These are phyloP conservation scores for Penicillium capsulatum DNA, from an alignment of 2,329 filamentous ascomycete species.

Conservation along the genomic window DNA sequence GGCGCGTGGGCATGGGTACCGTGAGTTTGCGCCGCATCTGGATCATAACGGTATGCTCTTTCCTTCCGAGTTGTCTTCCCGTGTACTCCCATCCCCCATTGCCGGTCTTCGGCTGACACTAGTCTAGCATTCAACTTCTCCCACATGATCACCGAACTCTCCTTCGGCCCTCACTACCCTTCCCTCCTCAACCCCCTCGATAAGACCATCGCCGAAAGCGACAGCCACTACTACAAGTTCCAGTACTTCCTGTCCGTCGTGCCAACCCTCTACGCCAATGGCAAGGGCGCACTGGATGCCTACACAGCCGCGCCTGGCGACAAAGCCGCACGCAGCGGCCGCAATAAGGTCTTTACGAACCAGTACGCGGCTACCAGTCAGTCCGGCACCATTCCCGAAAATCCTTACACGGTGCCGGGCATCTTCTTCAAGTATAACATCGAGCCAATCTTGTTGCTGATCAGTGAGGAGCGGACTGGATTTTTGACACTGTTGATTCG, in stretches of 20 bases:
- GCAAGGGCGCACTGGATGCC: constrained; percentile 40
- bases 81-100: constrained; percentile 1
- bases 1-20: constrained; percentile 90
- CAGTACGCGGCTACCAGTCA: constrained; percentile 97
- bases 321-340: constrained; percentile 32
- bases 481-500: constrained; percentile 72
- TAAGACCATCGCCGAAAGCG: constrained; percentile 74
- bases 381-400: constrained; percentile 60
- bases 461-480: constrained; percentile 75
- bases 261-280: constrained; percentile 82
- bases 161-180: constrained; percentile 95
- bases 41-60: constrained; percentile 67
- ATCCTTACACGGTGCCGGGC: constrained; percentile 63
- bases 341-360: constrained; percentile 70
- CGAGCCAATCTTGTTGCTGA: constrained; percentile 83
- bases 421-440: constrained; percentile 99
- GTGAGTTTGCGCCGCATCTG: constrained; percentile 72
- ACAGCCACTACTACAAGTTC: constrained; percentile 83
- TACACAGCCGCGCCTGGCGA: constrained; percentile 33
- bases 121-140: constrained; percentile 87
- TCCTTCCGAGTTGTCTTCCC: neutral
- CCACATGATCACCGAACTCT: constrained; percentile 91
- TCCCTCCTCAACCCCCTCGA: constrained; percentile 91
- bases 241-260: constrained; percentile 97
- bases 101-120: constrained; percentile 2